Evolutionary conservation across 176 grass and related monocot species (phyloP), one percentile per base, ranked within the genome.

Genomic region (Phoenix dactylifera): DNA sequence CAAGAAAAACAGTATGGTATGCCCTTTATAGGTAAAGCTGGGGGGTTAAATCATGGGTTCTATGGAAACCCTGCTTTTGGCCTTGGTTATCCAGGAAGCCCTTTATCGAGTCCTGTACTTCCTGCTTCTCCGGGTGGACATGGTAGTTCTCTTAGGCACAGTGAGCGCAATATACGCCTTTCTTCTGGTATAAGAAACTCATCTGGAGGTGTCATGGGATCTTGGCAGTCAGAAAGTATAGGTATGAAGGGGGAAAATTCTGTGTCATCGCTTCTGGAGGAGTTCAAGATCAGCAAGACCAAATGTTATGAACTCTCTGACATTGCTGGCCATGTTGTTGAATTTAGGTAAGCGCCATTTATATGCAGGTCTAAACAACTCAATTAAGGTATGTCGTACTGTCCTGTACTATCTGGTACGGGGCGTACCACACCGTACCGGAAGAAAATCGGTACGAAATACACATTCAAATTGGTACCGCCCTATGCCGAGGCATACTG

Each of bases 241-340:
- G 22, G 23, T 24, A 52, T 17, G 4, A 52, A 26, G 22, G 49
- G 51, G 10, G 49, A 52, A 52, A 48, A 65, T 26, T 65, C 18
- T 65, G 14, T 44, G 26, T 52, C 50, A 14, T 44, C 35, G 14
- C 62, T 63, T 58, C 50, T 65, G 24, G 25, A 62, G 54, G 18
- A 71, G 51, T 64, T 58, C 30, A 59, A 59, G 29, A 12, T 39
- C 65, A 67, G 32, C 16, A 18, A 23, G 6, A 63, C 60, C 65
- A 39, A 57, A 35, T 23, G 20, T 16, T 52, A 61, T 15, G 50
- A 49, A 4, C 72, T 82, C 64, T 64, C 24, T 35, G 2, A 73
- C 24, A 59, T 82, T 55, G 69, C 60, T 72, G 67, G 84, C 4
- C 58, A 75, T 53, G 50, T 87, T 2, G 51, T 55, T 75, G 53